These are phyloP conservation scores for Saccharum spontaneum DNA, from an alignment of 176 grass and related monocot genomes.

Conservation along the genomic window DNA sequence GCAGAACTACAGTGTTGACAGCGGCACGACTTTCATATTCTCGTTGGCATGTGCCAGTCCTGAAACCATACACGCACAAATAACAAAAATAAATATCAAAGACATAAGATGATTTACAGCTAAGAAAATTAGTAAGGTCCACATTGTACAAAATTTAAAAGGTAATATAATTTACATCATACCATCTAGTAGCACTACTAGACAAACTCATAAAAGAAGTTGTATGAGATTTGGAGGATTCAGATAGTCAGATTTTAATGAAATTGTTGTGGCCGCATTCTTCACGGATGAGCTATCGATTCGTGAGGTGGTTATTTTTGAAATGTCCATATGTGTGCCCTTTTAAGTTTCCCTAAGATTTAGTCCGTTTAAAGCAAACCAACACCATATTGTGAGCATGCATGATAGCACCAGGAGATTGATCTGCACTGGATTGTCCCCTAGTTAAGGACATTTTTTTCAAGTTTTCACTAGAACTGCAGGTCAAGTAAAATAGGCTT, in stretches of 20 bases:
- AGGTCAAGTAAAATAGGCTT: not conserved
- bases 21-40: slow-evolving; percentile 97
- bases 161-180: not conserved
- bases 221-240: not conserved
- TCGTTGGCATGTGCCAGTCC: slow-evolving; percentile 84
- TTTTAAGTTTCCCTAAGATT: not conserved
- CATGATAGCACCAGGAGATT: slow-evolving; percentile 2
- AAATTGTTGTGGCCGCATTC: not conserved
- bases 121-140: slow-evolving; percentile 9
- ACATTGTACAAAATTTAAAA: not conserved
- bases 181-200: not conserved
- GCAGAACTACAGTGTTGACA: slow-evolving; percentile 93
- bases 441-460: not conserved
- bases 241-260: not conserved
- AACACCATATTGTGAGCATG: not conserved
- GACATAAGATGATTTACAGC: not conserved
- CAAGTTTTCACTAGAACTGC: not conserved
- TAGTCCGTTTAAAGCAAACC: not conserved
- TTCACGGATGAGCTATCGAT: not conserved
- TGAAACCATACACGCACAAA: slow-evolving; percentile 40
- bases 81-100: slow-evolving; percentile 18
- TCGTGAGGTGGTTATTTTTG: not conserved
- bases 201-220: not conserved
- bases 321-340: not conserved
- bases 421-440: too few species aligned